These are phyloP conservation scores for Exophiala spinifera DNA, from an alignment of 2,329 filamentous ascomycete genomes.

Conservation along the genomic window DNA sequence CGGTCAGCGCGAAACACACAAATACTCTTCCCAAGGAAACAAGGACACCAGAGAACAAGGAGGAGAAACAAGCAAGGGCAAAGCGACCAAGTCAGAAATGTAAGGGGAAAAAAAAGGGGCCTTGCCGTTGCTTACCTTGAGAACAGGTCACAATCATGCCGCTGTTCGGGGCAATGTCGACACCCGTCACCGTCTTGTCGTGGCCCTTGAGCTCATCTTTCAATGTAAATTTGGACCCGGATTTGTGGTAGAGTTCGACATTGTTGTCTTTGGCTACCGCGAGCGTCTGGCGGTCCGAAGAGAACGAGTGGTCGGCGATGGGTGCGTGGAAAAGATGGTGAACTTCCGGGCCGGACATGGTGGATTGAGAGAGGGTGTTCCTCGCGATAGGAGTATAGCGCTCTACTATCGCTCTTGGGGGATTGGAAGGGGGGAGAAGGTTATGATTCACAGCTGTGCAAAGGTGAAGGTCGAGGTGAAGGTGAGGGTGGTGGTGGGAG, in stretches of 20 bases:
- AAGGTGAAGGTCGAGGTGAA: background rate
- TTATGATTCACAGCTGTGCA: background rate
- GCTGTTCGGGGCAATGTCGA: constrained; percentile 87
- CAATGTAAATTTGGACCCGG: constrained; percentile 72
- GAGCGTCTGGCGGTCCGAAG: constrained; percentile 79
- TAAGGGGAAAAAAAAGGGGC: too few relatives aligned
- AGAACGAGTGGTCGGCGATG: constrained; percentile 98
- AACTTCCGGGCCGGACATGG: constrained; percentile 82
- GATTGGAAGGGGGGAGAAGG: background rate
- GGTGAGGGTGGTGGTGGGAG: background rate
- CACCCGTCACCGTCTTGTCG: constrained; percentile 93
- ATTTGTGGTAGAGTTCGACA: constrained; percentile 79
- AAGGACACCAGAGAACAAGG: background rate
- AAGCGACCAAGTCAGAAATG: too few relatives aligned
- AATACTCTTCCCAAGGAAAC: too few relatives aligned
- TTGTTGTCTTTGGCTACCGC: constrained; percentile 87
- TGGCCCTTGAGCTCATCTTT: constrained; percentile 93
- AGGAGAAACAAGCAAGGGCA: too few relatives aligned
- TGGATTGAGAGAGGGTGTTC: constrained; percentile 31
- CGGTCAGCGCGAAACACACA: too few relatives aligned
- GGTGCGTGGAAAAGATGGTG: constrained; percentile 96
- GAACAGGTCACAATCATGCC: constrained; percentile 97
- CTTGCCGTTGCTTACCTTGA: constrained; percentile 79
- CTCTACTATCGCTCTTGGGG: constrained; percentile 79
- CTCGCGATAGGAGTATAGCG: constrained; percentile 87